phyloP scores from a whole-genome alignment of 2,329 filamentous ascomycete species.

The Polychaeton citri region DNA sequence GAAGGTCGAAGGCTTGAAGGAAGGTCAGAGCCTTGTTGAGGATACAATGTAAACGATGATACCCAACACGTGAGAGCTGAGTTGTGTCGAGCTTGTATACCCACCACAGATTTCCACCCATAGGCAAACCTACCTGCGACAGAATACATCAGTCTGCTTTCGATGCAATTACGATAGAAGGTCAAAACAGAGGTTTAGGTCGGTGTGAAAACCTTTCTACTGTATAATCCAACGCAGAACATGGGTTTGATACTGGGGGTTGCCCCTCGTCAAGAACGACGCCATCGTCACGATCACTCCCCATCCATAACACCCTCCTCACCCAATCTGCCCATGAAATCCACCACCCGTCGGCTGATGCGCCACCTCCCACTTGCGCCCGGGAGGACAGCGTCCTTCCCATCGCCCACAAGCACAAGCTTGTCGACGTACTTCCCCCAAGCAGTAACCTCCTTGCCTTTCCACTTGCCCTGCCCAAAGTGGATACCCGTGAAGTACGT shows the following conservation, averaged over 20 bases:
- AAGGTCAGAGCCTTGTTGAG: slow-evolving; percentile 58
- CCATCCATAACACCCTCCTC: slow-evolving; percentile 22
- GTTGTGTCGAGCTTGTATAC: no score
- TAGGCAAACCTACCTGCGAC: no score
- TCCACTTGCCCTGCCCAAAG: slow-evolving; percentile 29
- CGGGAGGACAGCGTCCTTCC: slow-evolving; percentile 7
- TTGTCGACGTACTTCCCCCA: slow-evolving; percentile 30
- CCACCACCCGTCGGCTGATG: slow-evolving; percentile 23
- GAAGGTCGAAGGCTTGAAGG: slow-evolving; percentile 74
- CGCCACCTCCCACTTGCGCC: slow-evolving; percentile 28
- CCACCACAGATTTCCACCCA: no score
- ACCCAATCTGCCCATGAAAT: slow-evolving; percentile 24
- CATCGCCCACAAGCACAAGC: slow-evolving; percentile 16
- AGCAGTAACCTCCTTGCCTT: slow-evolving; percentile 24
- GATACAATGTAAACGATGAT: no score
- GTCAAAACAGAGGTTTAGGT: no score
- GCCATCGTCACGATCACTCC: slow-evolving; percentile 7
- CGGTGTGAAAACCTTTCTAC: no score
- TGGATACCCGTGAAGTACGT: slow-evolving; percentile 31
- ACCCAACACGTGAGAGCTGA: no score
- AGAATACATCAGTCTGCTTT: no score
- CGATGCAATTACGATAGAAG: no score
- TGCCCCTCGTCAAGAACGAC: no score
- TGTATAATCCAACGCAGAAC: no score
- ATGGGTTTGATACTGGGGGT: no score